phyloP scores from a whole-genome alignment of 2,329 filamentous ascomycete genomes.

The Colletotrichum sp. region DNA sequence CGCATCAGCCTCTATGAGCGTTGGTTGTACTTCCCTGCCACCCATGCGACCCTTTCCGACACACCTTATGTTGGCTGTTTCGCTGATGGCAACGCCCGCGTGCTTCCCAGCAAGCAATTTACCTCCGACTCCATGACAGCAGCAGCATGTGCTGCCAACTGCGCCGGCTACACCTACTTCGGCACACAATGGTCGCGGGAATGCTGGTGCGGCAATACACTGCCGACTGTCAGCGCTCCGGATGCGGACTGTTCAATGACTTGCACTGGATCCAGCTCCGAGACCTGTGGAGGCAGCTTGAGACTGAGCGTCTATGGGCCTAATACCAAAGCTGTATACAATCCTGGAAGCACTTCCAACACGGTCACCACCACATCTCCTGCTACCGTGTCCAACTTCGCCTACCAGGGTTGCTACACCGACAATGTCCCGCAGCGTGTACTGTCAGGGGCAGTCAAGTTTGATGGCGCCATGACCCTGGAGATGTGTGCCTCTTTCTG shows the following conservation, averaged over 20 bases:
- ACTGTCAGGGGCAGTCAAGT: slow-evolving; percentile 42
- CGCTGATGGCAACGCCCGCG: slow-evolving; percentile 21
- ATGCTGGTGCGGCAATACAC: slow-evolving; percentile 42
- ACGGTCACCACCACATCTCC: not conserved
- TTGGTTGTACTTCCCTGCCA: not conserved
- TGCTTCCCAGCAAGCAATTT: slow-evolving; percentile 31
- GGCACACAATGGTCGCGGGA: slow-evolving; percentile 52
- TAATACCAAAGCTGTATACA: not conserved
- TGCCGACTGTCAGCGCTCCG: slow-evolving; percentile 34
- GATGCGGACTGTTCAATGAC: slow-evolving; percentile 41
- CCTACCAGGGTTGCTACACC: not conserved
- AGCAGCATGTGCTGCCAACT: slow-evolving; percentile 41
- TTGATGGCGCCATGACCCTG: slow-evolving; percentile 43
- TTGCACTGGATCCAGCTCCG: slow-evolving; percentile 38
- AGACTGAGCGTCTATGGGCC: slow-evolving; percentile 36
- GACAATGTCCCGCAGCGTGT: slow-evolving; percentile 30
- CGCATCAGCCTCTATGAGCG: not conserved
- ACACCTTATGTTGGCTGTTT: not conserved
- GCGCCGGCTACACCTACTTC: slow-evolving; percentile 44
- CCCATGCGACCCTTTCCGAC: not conserved
- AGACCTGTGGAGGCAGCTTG: slow-evolving; percentile 44
- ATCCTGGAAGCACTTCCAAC: not conserved
- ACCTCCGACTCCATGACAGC: slow-evolving; percentile 40
- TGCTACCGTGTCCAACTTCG: not conserved
- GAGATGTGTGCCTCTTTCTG: slow-evolving; percentile 36